These are phyloP conservation scores for apple (Malus domestica) DNA, from an alignment of 306 rosid species.

Conservation along the genomic window DNA sequence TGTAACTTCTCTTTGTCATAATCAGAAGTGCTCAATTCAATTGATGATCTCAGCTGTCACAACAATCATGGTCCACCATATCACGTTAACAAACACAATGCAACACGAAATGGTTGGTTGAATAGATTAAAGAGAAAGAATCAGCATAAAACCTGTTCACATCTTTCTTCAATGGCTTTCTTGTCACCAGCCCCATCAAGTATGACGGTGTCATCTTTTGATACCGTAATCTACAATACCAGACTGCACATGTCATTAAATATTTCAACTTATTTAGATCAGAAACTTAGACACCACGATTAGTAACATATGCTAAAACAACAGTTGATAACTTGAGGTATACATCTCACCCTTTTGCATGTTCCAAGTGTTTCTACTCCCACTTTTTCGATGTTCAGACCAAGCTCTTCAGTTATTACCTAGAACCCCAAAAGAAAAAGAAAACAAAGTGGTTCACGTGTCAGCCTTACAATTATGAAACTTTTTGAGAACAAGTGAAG, in stretches of 20 bases:
- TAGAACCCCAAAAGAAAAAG: slow-evolving; percentile 7
- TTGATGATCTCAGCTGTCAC: slow-evolving; percentile 37
- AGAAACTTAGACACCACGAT: neutral
- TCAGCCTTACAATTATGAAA: neutral
- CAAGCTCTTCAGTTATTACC: slow-evolving; percentile 95
- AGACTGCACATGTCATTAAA: neutral
- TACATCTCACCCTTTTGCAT: slow-evolving; percentile 70
- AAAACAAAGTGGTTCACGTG: neutral
- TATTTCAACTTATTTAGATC: neutral
- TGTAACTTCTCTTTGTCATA: slow-evolving; percentile 47
- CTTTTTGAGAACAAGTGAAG: neutral
- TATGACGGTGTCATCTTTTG: slow-evolving; percentile 85
- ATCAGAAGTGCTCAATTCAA: slow-evolving; percentile 47
- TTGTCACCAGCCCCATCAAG: slow-evolving; percentile 98
- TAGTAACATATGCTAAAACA: neutral
- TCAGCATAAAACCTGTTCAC: slow-evolving; percentile 61
- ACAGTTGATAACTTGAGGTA: neutral
- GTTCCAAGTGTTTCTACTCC: slow-evolving; percentile 64
- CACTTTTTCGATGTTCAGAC: slow-evolving; percentile 78
- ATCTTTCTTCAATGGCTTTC: slow-evolving; percentile 76
- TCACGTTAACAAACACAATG: neutral
- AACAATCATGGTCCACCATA: neutral
- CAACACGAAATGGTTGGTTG: neutral
- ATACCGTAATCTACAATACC: slow-evolving; percentile 53
- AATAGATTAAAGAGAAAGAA: neutral